phyloP scores from a whole-genome alignment of 140 eudicot species.

The Stevia rebaudiana region DNA sequence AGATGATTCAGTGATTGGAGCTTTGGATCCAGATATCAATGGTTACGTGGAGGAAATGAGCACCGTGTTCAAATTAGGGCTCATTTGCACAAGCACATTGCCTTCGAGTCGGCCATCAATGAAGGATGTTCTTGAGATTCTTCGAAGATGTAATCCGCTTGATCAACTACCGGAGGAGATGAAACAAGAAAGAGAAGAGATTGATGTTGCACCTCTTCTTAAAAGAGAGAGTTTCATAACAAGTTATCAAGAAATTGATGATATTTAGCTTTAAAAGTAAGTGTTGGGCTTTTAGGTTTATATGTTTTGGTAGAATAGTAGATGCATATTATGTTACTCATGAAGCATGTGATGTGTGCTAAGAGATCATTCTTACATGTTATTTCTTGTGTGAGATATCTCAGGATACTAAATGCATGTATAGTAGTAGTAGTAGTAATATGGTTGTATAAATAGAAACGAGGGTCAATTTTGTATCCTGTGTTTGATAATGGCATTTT shows the following conservation, averaged over 20 bases:
- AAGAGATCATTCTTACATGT: constrained; percentile 8
- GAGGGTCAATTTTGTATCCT: constrained; percentile 1
- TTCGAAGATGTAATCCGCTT: constrained; percentile 33
- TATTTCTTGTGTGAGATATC: constrained; percentile 13
- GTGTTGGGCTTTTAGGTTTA: neutral
- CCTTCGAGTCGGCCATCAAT: constrained; percentile 72
- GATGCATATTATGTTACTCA: constrained; percentile 1
- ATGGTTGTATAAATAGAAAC: neutral
- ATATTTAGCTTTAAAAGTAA: constrained; percentile 12
- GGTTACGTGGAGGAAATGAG: constrained; percentile 50
- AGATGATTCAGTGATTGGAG: constrained; percentile 38
- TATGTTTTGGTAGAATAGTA: neutral
- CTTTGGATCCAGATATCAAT: constrained; percentile 46
- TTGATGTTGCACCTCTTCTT: constrained; percentile 57
- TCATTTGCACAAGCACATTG: constrained; percentile 60
- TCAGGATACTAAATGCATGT: neutral
- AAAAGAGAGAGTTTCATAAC: constrained; percentile 42
- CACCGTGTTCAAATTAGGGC: constrained; percentile 60
- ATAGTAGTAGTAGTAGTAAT: no score
- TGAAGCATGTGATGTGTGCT: neutral
- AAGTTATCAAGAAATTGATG: constrained; percentile 38
- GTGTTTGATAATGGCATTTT: neutral
- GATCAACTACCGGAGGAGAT: constrained; percentile 25
- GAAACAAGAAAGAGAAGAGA: constrained; percentile 37
- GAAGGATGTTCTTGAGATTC: constrained; percentile 69